Percentiles rank a stretch among this genome's conserved stretches.
These are phyloP conservation scores for Artomyces pyxidatus DNA, from an alignment of 768 basidiomycete genomes.

Conservation along the genomic window DNA sequence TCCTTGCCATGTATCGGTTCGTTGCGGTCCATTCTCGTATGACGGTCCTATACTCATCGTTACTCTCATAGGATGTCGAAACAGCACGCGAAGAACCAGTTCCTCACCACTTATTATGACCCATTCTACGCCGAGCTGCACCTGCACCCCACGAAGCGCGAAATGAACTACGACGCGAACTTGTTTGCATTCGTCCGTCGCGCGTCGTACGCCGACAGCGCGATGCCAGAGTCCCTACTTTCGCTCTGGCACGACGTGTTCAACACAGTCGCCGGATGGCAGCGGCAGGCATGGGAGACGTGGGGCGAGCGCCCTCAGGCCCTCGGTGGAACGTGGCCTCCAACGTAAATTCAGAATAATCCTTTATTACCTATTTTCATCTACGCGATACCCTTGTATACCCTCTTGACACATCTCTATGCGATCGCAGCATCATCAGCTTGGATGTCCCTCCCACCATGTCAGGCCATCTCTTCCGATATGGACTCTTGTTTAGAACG, in stretches of 20 bases:
- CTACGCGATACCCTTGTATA: too few species aligned
- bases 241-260: constrained; percentile 1
- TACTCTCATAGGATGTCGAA: constrained; percentile 33
- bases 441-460: too few species aligned
- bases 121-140: constrained; percentile 70
- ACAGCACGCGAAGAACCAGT: constrained; percentile 43
- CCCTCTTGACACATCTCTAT: too few species aligned
- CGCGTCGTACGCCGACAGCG: constrained; percentile 5
- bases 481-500: too few species aligned
- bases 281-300: constrained; percentile 12
- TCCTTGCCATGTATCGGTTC: constrained; percentile 53
- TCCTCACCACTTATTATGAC: constrained; percentile 71
- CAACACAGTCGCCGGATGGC: constrained; percentile 3
- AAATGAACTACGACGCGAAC: constrained; percentile 30
- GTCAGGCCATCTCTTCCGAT: too few species aligned
- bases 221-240: constrained; percentile 1
- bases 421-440: too few species aligned
- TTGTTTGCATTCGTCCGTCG: constrained; percentile 21
- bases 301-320: constrained; percentile 8
- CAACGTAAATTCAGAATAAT: too few species aligned
- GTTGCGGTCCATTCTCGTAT: constrained; percentile 10
- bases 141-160: constrained; percentile 35
- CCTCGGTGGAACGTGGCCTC: constrained; percentile 10
- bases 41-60: background rate
- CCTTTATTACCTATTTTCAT: too few species aligned